Percentiles rank a stretch among this genome's conserved stretches.
These are phyloP conservation scores for Cercospora sesami DNA, from an alignment of 2,329 filamentous ascomycete genomes.

Conservation along the genomic window DNA sequence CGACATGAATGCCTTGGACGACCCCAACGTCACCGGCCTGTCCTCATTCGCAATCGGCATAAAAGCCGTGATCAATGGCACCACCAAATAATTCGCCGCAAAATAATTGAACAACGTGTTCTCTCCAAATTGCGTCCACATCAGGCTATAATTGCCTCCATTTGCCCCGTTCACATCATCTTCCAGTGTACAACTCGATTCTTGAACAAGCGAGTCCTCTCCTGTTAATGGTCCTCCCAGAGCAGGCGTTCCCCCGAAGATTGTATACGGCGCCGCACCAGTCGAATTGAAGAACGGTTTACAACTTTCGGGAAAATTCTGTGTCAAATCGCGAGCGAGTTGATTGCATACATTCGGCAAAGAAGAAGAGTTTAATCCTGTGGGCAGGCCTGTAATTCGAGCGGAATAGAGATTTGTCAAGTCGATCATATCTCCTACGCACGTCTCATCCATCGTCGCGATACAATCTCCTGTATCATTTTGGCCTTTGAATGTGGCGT, in stretches of 20 bases:
- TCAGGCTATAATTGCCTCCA: constrained; percentile 11
- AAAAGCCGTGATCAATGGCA: constrained; percentile 20
- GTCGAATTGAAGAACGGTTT: constrained; percentile 20
- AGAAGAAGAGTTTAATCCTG: constrained; percentile 16
- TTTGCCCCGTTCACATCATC: neutral
- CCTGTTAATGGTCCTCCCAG: constrained; percentile 21
- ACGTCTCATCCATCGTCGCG: constrained; percentile 15
- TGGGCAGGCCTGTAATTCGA: constrained; percentile 14
- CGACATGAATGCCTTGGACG: constrained; percentile 17
- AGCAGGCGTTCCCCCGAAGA: constrained; percentile 13
- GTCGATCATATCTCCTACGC: constrained; percentile 17
- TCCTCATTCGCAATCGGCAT: constrained; percentile 20
- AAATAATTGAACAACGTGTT: constrained; percentile 8
- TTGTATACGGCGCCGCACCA: neutral
- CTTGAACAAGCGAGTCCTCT: constrained; percentile 8
- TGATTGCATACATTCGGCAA: constrained; percentile 18
- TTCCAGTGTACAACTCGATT: constrained; percentile 6
- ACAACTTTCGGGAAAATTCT: constrained; percentile 21
- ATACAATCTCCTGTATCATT: constrained; percentile 18
- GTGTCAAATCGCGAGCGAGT: constrained; percentile 14
- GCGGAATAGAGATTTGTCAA: neutral
- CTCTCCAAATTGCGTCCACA: constrained; percentile 20
- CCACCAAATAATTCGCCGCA: constrained; percentile 14
- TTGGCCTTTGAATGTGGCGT: constrained; percentile 17
- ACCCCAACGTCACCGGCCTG: constrained; percentile 11